A percentile compares a stretch with the other conserved stretches of the same genome.
Evolutionary conservation across 1,284 basidiomycete species (phyloP).

Genomic region (Pisolithus thermaeus): DNA sequence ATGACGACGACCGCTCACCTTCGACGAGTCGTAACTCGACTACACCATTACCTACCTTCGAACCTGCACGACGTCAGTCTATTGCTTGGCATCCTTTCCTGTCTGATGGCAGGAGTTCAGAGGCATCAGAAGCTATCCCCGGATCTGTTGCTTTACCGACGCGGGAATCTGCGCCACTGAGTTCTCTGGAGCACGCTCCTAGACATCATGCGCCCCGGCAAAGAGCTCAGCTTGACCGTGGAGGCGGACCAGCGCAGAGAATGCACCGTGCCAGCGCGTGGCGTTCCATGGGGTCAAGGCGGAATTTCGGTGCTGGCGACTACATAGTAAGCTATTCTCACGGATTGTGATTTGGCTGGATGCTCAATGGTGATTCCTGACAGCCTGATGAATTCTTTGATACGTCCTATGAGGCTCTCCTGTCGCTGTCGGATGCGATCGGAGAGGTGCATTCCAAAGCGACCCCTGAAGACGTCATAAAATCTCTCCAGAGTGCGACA

Average conservation of each 20-base stretch:
- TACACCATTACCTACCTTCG: neutral
- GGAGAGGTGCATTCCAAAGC: slow-evolving; percentile 61
- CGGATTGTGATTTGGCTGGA: neutral
- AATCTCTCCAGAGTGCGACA: slow-evolving; percentile 49
- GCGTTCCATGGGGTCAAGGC: slow-evolving; percentile 9
- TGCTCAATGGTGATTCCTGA: neutral
- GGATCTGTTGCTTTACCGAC: neutral
- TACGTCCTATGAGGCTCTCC: slow-evolving; percentile 59
- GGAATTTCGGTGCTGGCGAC: slow-evolving; percentile 42
- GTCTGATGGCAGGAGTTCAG: neutral
- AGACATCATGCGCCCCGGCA: slow-evolving; percentile 22
- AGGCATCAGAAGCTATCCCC: neutral
- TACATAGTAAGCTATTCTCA: slow-evolving; percentile 46
- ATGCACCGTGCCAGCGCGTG: slow-evolving; percentile 1
- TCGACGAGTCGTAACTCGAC: neutral
- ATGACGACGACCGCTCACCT: neutral
- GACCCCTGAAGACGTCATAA: slow-evolving; percentile 53
- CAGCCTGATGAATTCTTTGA: slow-evolving; percentile 72
- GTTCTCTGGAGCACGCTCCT: slow-evolving; percentile 19
- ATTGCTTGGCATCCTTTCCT: neutral
- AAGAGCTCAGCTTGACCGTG: slow-evolving; percentile 22
- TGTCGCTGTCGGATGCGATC: slow-evolving; percentile 50
- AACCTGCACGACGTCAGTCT: neutral
- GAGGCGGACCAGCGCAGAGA: slow-evolving; percentile 6
- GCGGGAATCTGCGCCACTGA: neutral